A percentile compares a stretch with the other conserved stretches of the same genome.
These are phyloP conservation scores for Pinguiococcus pyrenoidosus DNA, from an alignment of 108 stramenopile genomes.

Conservation along the genomic window DNA sequence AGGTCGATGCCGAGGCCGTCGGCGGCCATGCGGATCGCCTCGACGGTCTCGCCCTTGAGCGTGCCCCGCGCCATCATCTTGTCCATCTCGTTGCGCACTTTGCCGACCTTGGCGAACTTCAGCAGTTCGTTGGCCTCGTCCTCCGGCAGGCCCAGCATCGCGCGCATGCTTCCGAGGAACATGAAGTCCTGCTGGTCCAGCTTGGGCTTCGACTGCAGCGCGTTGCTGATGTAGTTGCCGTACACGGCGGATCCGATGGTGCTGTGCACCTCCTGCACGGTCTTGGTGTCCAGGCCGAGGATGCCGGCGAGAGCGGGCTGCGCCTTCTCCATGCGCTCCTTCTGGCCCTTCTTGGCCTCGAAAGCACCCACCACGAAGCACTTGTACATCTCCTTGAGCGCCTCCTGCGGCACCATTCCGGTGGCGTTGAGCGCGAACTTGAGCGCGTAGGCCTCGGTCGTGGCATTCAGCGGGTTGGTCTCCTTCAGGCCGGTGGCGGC, in stretches of 20 bases:
- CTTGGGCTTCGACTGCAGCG: constrained; percentile 56
- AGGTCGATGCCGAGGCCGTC: no score
- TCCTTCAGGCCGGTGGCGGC: constrained; percentile 6
- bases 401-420: constrained; percentile 45
- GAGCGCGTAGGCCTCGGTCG: constrained; percentile 29
- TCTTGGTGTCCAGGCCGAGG: constrained; percentile 53
- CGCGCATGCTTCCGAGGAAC: constrained; percentile 71
- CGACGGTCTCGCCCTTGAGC: no score
- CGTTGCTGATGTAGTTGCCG: constrained; percentile 64
- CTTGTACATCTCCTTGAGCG: constrained; percentile 60
- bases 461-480: background rate
- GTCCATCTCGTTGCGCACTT: no score
- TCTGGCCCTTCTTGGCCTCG: constrained; percentile 53
- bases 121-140: constrained; percentile 61
- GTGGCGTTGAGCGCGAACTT: constrained; percentile 64
- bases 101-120: no score
- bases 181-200: constrained; percentile 85
- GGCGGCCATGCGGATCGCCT: no score
- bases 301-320: constrained; percentile 60
- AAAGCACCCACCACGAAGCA: constrained; percentile 70
- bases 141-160: constrained; percentile 56
- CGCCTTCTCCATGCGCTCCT: constrained; percentile 51
- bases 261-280: constrained; percentile 60
- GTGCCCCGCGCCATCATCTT: no score
- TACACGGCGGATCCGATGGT: constrained; percentile 62